A percentile compares a stretch with the other conserved stretches of the same genome.
phyloP scores from a whole-genome alignment of 129 eudicot species.

The Pittosporum tobira region DNA sequence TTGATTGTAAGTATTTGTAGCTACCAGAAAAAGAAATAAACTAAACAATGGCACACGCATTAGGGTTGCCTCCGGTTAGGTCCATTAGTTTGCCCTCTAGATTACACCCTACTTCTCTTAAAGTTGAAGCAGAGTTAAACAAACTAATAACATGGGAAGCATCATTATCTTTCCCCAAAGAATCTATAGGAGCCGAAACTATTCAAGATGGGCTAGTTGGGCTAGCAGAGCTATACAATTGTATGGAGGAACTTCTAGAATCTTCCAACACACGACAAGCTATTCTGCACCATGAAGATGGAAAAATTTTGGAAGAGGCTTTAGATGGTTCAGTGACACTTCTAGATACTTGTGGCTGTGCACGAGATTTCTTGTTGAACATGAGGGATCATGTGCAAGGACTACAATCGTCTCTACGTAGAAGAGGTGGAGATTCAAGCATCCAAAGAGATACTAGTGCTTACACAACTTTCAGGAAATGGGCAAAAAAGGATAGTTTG shows the following conservation, averaged over 20 bases:
- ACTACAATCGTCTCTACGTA: conserved; percentile 39
- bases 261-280: conserved; percentile 31
- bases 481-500: conserved; percentile 26
- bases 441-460: conserved; percentile 18
- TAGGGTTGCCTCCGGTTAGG: conserved; percentile 26
- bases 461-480: conserved; percentile 31
- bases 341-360: conserved; percentile 40
- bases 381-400: conserved; percentile 30
- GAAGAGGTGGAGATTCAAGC: conserved; percentile 23
- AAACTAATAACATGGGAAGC: conserved; percentile 33
- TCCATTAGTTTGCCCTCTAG: conserved; percentile 59
- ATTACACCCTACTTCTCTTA: conserved; percentile 31
- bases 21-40: no score
- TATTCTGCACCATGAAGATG: conserved; percentile 20
- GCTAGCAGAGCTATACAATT: conserved; percentile 48
- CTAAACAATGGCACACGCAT: conserved; percentile 9
- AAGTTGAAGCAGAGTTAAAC: conserved; percentile 34
- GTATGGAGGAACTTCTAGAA: conserved; percentile 40
- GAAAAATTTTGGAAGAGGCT: conserved; percentile 32
- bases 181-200: conserved; percentile 20
- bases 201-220: conserved; percentile 34
- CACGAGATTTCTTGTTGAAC: conserved; percentile 29
- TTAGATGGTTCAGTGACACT: conserved; percentile 41
- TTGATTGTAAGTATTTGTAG: conserved; percentile 14
- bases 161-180: conserved; percentile 3